Evolutionary conservation across 2,329 filamentous ascomycete genomes (phyloP), one percentile per base, ranked within the genome.

Genomic region (Coleophoma eucalyptorum): DNA sequence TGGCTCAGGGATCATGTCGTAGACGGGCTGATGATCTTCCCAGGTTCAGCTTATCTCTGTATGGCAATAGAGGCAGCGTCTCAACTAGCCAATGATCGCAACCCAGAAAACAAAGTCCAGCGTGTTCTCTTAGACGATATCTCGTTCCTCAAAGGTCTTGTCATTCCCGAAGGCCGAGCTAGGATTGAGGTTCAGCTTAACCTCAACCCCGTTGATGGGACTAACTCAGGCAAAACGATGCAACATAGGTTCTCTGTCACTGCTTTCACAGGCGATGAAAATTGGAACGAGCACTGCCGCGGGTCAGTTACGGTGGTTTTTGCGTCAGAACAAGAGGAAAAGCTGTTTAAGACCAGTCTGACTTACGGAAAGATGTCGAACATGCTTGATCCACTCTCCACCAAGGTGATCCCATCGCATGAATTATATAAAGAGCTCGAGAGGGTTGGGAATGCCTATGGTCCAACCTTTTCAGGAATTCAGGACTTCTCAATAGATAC

Each of bases 1-100:
- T 80, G 77, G 77, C 67, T 79, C 11, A 63, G 67, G 38, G 74
- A 79, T 51, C 77, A 80, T 48, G 69, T 73, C 21, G 69, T 80
- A 6, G 74, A 79, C 52, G 75, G 74, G 55, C 72, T 72, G 1
- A 70, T 72, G 26, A 64, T 79, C 19, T 79, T 76, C 43, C 77
- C 77, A 2, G 76, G 73, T 3, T 69, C 77, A 1, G 77, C 76
- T 2, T 75, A 78, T 68, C 61, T 76, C 1, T 62, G 68, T 13
- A 79, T 79, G 76, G 74, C 68, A 0, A 55, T 79, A 1, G 74
- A 79, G 51, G 76, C 69, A 26, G 35, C 19, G 13, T 31, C 20
- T 43, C 38, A 49, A 35, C 31, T 49, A 15, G 35, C 20, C 19
- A 32, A 18, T 15, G 48, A 49, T 49, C 48, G 48, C n/a, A 20